Evolutionary conservation across 257 asterid species (phyloP), one percentile per base, ranked within the genome.

Genomic region (Rhazya stricta): DNA sequence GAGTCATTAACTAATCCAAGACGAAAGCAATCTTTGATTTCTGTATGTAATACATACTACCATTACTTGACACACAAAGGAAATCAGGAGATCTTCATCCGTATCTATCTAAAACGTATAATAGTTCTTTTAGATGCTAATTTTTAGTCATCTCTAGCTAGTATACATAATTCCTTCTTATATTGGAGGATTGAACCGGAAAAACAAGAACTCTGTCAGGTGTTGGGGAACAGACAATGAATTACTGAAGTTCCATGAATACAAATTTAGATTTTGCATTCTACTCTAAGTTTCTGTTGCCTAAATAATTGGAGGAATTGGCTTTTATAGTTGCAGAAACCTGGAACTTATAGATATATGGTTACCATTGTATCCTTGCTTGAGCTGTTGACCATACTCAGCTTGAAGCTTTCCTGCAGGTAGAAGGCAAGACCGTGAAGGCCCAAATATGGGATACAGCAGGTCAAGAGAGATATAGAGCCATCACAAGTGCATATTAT

Each of bases 371-470:
- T 70, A 30, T 70, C 25, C 3, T 54, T 54, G 62, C 3, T 54
- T 54, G 62, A 23, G 30, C 62, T 54, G 0, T 46, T 48, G 42
- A 45, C 60, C 62, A 29, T 11, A 50, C 27, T 50, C 9, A 50
- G 34, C 8, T 29, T 50, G 36, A 54, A 61, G 1, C 23, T 32
- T 13, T 62, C 56, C 15, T 72, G 57, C 78, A 85, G 89, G 89
- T 85, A 16, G 86, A 85, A 58, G 89, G 86, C 6, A 86, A 86
- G 80, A 86, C 86, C 0, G 86, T 83, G 68, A 86, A 81, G 72
- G 84, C 89, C 36, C 89, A 86, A 68, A 86, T 86, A 81, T 86
- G 89, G 89, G 89, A 86, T 75, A 86, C 89, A n/a, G 89, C 89
- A 2, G 89, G 89, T 39, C 89, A 86, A 58, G 89, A 86, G 46